These are phyloP conservation scores for Magnusiomyces suaveolens DNA, from an alignment of 1,139 yeast species.

Conservation along the genomic window DNA sequence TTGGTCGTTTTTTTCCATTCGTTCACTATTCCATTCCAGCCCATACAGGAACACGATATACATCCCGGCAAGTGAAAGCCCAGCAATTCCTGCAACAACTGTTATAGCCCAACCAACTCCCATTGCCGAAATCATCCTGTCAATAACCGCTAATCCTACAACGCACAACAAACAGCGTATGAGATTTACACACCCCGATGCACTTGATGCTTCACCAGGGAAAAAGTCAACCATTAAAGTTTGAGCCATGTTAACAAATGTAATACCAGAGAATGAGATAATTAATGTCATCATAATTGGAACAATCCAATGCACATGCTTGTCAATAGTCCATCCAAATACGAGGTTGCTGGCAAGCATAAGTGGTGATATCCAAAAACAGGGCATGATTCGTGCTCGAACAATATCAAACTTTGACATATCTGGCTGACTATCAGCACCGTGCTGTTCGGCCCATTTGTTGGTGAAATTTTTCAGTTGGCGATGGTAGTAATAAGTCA, in stretches of 20 bases:
- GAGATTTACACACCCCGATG: constrained; percentile 51
- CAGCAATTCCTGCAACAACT: constrained; percentile 38
- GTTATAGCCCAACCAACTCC: constrained; percentile 58
- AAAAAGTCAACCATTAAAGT: constrained; percentile 54
- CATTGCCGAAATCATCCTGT: constrained; percentile 44
- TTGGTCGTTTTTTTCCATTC: background rate
- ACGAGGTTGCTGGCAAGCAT: constrained; percentile 36
- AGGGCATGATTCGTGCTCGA: constrained; percentile 38
- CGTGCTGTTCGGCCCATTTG: constrained; percentile 19
- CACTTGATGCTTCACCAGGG: constrained; percentile 51
- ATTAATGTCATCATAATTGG: constrained; percentile 42
- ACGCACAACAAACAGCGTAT: constrained; percentile 55
- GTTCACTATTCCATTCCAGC: background rate
- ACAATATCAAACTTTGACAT: constrained; percentile 36
- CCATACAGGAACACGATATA: background rate
- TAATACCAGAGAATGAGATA: constrained; percentile 44
- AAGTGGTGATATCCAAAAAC: constrained; percentile 29
- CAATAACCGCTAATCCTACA: constrained; percentile 51
- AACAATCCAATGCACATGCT: constrained; percentile 42
- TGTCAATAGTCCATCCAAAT: constrained; percentile 64
- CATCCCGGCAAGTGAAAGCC: background rate
- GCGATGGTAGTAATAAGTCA: constrained; percentile 27
- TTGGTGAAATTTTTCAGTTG: constrained; percentile 42
- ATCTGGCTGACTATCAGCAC: constrained; percentile 12
- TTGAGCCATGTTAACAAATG: constrained; percentile 40